Base-by-base conservation (phyloP, 768 basidiomycete genomes). In the Austroboletus festivus region DNA sequence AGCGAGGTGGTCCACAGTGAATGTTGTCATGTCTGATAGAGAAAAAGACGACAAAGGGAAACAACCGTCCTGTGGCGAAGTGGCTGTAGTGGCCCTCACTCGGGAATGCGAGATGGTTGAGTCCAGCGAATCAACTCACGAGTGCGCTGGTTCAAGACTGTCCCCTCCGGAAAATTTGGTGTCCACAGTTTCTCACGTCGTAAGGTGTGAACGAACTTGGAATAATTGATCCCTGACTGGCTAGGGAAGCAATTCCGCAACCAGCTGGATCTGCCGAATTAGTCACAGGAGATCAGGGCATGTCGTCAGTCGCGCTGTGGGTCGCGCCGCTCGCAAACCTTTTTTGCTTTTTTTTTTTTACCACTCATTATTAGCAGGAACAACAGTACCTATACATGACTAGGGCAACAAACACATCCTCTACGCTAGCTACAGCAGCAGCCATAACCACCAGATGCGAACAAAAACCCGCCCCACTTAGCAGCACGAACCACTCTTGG, bases 81-180 rank as follows among this genome's bases (percentile, higher is more conserved):
- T 72, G 86, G 88, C 78, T 90, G 86, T 89, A 79, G 68, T 59
- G 88, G 86, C 84, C 84, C 79, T 71, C 74, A 85, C 60, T 75
- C 74, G 81, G 88, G 88, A 83, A 89, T 89, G 86, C 73, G 82
- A 73, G 76, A 79, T 76, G 79, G 77, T 69, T 68, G 68, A 52
- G 20, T 71, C 71, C 86, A 79, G 81, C 85, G 79, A 67, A 54
- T 38, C 67, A 58, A 68, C 68, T 71, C 79, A 75, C 72, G 68
- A 78, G 88, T 81, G 88, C 88, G 87, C 88, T 86, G 83, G 85
- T 89, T 89, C 88, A 85, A 89, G 85, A 77, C 86, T 78, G 82
- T 82, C 85, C 85, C 86, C 88, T 89, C 86, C 85, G 81, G 88
- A 90, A 88, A 89, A 89, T 85, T 90, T 89, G 86, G 87, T 85